phyloP scores from a whole-genome alignment of 2,329 filamentous ascomycete genomes.

The Akanthomyces uredinophilus region DNA sequence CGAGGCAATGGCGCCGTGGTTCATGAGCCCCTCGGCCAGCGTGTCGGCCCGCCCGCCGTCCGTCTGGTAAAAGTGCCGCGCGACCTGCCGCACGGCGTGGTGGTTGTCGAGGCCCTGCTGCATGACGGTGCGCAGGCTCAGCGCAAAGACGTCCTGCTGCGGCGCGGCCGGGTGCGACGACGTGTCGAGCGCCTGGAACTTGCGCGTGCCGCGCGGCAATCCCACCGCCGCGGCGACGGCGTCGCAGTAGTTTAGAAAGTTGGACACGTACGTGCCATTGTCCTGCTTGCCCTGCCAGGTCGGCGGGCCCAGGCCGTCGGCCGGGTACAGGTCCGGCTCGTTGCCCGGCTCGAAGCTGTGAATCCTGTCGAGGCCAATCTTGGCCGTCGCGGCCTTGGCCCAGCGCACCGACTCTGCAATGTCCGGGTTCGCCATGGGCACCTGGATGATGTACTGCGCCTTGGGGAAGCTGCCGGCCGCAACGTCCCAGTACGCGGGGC shows the following conservation, averaged over 20 bases:
- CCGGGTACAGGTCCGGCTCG: slow-evolving; percentile 30
- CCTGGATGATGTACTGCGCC: slow-evolving; percentile 31
- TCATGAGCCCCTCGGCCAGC: slow-evolving; percentile 27
- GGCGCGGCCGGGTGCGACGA: slow-evolving; percentile 20
- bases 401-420: slow-evolving; percentile 31
- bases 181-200: slow-evolving; percentile 33
- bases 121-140: not conserved
- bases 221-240: slow-evolving; percentile 25
- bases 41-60: slow-evolving; percentile 25
- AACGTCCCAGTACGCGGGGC: slow-evolving; percentile 30
- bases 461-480: slow-evolving; percentile 25
- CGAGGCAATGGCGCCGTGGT: slow-evolving; percentile 26
- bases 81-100: slow-evolving; percentile 29
- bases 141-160: slow-evolving; percentile 8
- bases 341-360: slow-evolving; percentile 33
- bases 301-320: slow-evolving; percentile 27
- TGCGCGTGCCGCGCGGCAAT: slow-evolving; percentile 22
- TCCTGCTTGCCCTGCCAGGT: slow-evolving; percentile 28
- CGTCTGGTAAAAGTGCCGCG: slow-evolving; percentile 35
- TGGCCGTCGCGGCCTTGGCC: slow-evolving; percentile 25
- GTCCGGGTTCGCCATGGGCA: slow-evolving; percentile 31
- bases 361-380: slow-evolving; percentile 28
- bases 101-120: slow-evolving; percentile 27
- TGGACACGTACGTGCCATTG: slow-evolving; percentile 32
- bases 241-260: slow-evolving; percentile 29